A percentile compares a stretch with the other conserved stretches of the same genome.
These are phyloP conservation scores for Ceriops zippeliana DNA, from an alignment of 345 rosid species.

Conservation along the genomic window DNA sequence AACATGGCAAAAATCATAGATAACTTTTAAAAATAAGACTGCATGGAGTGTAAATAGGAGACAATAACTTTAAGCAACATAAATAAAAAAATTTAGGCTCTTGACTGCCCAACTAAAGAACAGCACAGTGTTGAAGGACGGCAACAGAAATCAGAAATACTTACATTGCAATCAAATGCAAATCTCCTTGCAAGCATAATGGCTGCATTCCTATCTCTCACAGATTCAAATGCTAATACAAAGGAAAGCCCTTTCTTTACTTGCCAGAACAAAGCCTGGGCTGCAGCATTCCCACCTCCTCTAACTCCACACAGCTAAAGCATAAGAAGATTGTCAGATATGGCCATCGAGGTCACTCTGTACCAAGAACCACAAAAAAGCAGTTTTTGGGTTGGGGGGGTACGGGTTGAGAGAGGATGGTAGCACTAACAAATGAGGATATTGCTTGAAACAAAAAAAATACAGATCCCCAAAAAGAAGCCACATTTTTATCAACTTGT, in stretches of 20 bases:
- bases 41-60: no score
- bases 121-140: no score
- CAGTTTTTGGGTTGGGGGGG: no score
- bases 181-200: constrained; percentile 92
- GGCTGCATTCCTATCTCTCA: constrained; percentile 84
- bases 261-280: constrained; percentile 93
- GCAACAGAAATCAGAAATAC: background rate
- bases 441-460: background rate
- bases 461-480: background rate
- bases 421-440: no score
- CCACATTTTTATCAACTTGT: background rate
- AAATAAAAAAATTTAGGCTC: no score
- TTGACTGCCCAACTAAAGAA: background rate
- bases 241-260: constrained; percentile 67
- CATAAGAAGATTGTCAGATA: background rate
- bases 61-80: no score
- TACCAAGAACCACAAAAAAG: background rate
- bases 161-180: constrained; percentile 96
- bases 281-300: constrained; percentile 98
- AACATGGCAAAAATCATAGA: no score
- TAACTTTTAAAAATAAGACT: no score
- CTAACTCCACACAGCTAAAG: constrained; percentile 87
- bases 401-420: no score
- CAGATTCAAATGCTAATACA: constrained; percentile 82
- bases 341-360: background rate